Evolutionary conservation across 148 eudicot genomes (phyloP).

Genomic region (Cornus florida): DNA sequence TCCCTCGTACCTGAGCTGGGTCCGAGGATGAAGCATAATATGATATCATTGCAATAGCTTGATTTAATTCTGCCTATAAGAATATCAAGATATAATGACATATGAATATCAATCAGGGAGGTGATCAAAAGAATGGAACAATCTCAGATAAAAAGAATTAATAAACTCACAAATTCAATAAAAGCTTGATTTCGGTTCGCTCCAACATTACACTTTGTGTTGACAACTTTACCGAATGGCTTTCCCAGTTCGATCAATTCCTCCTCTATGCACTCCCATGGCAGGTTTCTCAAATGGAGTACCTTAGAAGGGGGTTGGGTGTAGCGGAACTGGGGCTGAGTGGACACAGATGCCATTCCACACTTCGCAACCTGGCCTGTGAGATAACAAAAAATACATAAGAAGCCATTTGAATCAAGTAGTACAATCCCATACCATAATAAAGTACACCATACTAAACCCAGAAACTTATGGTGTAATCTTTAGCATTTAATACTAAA

Average conservation of each 20-base stretch:
- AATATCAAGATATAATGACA: slow-evolving; percentile 9
- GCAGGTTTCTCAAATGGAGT: slow-evolving; percentile 94
- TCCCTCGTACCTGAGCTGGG: slow-evolving; percentile 98
- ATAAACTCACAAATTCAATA: slow-evolving; percentile 86
- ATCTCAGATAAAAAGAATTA: background rate
- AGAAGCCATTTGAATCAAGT: background rate
- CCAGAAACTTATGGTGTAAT: background rate
- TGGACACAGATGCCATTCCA: slow-evolving; percentile 88
- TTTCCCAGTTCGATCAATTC: slow-evolving; percentile 90
- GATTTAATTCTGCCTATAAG: slow-evolving; percentile 83
- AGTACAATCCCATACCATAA: background rate
- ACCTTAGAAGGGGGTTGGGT: slow-evolving; percentile 99
- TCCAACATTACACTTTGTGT: slow-evolving; percentile 99
- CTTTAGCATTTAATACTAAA: background rate
- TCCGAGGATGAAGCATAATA: slow-evolving; percentile 98
- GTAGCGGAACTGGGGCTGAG: slow-evolving; percentile 96
- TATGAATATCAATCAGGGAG: slow-evolving; percentile 6
- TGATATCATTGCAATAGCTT: slow-evolving; percentile 97
- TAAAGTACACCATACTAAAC: background rate
- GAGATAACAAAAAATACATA: background rate
- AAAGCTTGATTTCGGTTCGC: slow-evolving; percentile 98
- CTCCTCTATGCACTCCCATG: slow-evolving; percentile 98
- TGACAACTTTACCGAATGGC: slow-evolving; percentile 95
- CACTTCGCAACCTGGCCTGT: background rate
- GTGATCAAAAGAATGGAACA: slow-evolving; percentile 2